Evolutionary conservation across 805 yeast species (phyloP).

Genomic region (Kodamaea neixiangensis): DNA sequence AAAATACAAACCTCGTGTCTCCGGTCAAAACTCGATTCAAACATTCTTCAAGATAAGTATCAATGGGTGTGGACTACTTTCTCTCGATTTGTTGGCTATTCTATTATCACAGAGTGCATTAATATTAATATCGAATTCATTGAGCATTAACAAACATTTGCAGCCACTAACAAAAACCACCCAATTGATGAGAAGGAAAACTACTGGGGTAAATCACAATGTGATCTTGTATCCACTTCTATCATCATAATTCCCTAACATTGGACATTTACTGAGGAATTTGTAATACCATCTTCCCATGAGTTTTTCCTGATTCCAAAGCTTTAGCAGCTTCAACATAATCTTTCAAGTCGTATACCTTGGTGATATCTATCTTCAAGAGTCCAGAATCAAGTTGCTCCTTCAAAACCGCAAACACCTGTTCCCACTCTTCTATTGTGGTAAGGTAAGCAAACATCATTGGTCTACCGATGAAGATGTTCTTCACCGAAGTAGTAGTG

Average conservation of each 20-base stretch:
- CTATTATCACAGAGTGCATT: no score
- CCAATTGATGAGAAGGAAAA: no score
- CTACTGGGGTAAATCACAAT: no score
- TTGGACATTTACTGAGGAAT: slow-evolving; percentile 40
- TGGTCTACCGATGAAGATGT: slow-evolving; percentile 67
- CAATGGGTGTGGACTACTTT: no score
- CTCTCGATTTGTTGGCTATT: no score
- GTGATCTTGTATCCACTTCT: no score
- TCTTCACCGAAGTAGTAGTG: slow-evolving; percentile 55
- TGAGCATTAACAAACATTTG: no score
- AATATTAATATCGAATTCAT: no score
- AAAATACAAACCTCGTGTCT: no score
- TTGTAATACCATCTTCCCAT: slow-evolving; percentile 70
- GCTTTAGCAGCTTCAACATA: slow-evolving; percentile 61
- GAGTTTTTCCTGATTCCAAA: slow-evolving; percentile 67
- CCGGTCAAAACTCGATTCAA: no score
- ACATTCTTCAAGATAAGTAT: no score
- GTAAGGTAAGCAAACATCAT: slow-evolving; percentile 49
- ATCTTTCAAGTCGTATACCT: slow-evolving; percentile 60
- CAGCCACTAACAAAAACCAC: no score
- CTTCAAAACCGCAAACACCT: slow-evolving; percentile 27
- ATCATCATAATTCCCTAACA: neutral
- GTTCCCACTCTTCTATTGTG: slow-evolving; percentile 56
- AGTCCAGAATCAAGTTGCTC: slow-evolving; percentile 44
- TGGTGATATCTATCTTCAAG: slow-evolving; percentile 52